These are phyloP conservation scores for Magnusiomyces sp. DNA, from an alignment of 1,139 yeast species.

Conservation along the genomic window DNA sequence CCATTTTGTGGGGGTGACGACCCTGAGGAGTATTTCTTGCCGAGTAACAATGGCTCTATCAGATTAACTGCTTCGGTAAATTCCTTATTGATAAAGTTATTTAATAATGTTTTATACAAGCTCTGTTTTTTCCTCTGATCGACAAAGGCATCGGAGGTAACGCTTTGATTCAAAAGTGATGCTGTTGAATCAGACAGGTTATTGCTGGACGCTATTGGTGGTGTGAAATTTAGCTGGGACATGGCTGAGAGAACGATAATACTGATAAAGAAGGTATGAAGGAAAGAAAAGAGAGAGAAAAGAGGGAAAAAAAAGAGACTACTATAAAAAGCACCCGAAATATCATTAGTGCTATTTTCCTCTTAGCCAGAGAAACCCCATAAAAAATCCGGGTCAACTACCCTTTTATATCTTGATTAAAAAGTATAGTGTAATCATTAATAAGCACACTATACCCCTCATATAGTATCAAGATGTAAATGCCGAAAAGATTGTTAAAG, in stretches of 20 bases:
- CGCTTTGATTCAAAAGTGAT: not conserved
- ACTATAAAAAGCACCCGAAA: not conserved
- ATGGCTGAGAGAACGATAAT: not conserved
- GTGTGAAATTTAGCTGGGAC: not conserved
- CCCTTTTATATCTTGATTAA: too few species aligned
- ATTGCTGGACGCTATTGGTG: not conserved
- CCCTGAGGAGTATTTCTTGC: too few species aligned
- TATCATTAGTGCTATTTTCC: too few species aligned
- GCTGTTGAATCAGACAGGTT: not conserved
- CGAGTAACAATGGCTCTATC: conserved; percentile 8
- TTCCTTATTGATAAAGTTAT: conserved; percentile 12
- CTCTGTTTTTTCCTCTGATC: too few species aligned
- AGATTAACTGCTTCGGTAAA: conserved; percentile 10
- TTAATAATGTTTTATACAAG: conserved; percentile 8
- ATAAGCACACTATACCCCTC: too few species aligned
- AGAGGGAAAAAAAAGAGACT: not conserved
- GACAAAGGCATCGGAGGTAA: not conserved
- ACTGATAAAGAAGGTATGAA: not conserved
- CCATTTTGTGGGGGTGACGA: not conserved
- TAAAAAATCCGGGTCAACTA: too few species aligned
- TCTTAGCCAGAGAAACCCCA: too few species aligned
- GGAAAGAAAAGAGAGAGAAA: not conserved
- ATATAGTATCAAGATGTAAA: too few species aligned
- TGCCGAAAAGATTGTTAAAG: too few species aligned
- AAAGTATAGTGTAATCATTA: too few species aligned